phyloP scores from a whole-genome alignment of 768 basidiomycete species.

The Vishniacozyma victoriae region DNA sequence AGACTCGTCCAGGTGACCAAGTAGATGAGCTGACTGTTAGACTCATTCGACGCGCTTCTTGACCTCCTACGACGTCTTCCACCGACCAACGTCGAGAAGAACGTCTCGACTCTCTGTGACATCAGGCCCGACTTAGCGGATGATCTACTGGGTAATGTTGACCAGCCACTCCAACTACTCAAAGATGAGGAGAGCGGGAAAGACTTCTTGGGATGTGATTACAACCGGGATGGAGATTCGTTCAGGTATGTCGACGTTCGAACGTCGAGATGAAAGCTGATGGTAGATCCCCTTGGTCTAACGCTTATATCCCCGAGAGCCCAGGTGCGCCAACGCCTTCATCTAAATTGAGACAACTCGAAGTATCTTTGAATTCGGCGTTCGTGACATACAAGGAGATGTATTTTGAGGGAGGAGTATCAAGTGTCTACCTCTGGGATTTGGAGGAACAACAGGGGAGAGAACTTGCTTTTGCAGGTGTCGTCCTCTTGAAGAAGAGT shows the following conservation, averaged over 20 bases:
- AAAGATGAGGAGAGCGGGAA: slow-evolving; percentile 66
- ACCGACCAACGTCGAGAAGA: slow-evolving; percentile 78
- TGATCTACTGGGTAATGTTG: slow-evolving; percentile 88
- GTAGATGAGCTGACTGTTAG: slow-evolving; percentile 4
- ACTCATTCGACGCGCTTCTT: slow-evolving; percentile 68
- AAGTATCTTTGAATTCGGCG: slow-evolving; percentile 88
- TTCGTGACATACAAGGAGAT: slow-evolving; percentile 97
- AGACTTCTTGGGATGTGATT: slow-evolving; percentile 90
- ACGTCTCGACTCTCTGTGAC: slow-evolving; percentile 69
- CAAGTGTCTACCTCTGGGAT: slow-evolving; percentile 97
- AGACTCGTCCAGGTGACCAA: no score
- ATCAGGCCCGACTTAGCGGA: slow-evolving; percentile 91
- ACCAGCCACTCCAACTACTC: slow-evolving; percentile 80
- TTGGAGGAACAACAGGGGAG: slow-evolving; percentile 52
- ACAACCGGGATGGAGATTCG: slow-evolving; percentile 85
- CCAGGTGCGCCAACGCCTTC: slow-evolving; percentile 85
- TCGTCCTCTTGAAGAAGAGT: slow-evolving; percentile 94
- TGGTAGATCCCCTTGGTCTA: slow-evolving; percentile 97
- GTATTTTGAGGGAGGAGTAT: slow-evolving; percentile 99
- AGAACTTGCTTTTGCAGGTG: slow-evolving; percentile 76
- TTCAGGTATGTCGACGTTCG: slow-evolving; percentile 60
- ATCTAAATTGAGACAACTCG: slow-evolving; percentile 77
- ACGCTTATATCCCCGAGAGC: slow-evolving; percentile 84
- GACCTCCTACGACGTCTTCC: slow-evolving; percentile 95
- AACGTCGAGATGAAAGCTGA: background rate